Base-by-base conservation (phyloP, 371 early-diverging fungal genomes). In the Mortierella sp. region DNA sequence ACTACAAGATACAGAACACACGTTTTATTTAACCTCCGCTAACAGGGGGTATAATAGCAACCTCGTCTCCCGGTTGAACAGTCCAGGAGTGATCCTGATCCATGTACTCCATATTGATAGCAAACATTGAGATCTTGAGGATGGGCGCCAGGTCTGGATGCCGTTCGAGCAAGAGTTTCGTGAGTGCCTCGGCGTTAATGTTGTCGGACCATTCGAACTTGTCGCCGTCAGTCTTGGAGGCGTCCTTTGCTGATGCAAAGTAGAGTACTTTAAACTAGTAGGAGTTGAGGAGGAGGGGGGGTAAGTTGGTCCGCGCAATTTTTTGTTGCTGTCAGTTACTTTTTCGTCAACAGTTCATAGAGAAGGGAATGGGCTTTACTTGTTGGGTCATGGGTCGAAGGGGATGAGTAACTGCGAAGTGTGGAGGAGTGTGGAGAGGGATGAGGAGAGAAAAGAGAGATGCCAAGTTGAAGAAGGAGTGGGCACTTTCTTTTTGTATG, bases 1-100 rank as follows among this genome's bases (percentile, higher is more conserved):
- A 48, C 14, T 14, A 12, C 1, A 14, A 14, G 11, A 48, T 48
- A 48, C 21, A 51, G 16, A 51, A 16, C 18, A 51, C 18, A 18
- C 18, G 2, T 51, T 51, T 51, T 51, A 46, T 51, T 76, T 65
- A 83, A 41, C 96, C 96, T 38, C 96, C 96, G 79, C 94, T 94
- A 21, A 96, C 96, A 27, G 94, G 95, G 21, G 96, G 95, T 29
- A 96, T 95, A 54, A 96, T 88, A 10, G 92, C 96, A 1, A 95
- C 87, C 77, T 94, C 95, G 74, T 93, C 92, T 38, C 84, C 88
- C 11, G 87, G 88, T 32, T 88, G 87, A 11, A 95, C 71, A 0
- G 74, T 46, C 35, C 88, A 89, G 0, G 41, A 73, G 0, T 74
- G 41, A 54, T 89, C 88, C 35, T 90, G 87, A 21, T 90, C 91